Evolutionary conservation across 495 filamentous ascomycete species (phyloP).

Genomic region (Cairneyella variabilis): DNA sequence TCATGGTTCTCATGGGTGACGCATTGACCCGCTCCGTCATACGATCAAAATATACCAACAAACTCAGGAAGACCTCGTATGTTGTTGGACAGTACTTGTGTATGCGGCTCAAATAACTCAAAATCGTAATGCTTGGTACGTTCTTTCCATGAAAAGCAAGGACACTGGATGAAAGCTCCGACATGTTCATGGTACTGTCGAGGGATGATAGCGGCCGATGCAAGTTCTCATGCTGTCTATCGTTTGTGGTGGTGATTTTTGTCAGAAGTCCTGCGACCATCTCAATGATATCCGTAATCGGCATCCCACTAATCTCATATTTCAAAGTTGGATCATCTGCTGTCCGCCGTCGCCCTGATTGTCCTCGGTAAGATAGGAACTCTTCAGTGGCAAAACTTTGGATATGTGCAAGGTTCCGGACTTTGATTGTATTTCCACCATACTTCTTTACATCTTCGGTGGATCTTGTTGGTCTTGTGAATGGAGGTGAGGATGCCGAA

Average conservation of each 20-base stretch:
- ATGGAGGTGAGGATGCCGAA: slow-evolving; percentile 1
- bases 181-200: slow-evolving; percentile 63
- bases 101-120: slow-evolving; percentile 93
- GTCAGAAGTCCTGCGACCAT: slow-evolving; percentile 99
- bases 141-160: slow-evolving; percentile 99
- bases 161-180: slow-evolving; percentile 79
- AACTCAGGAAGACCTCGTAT: slow-evolving; percentile 93
- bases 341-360: slow-evolving; percentile 37
- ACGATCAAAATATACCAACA: slow-evolving; percentile 96
- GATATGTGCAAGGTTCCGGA: slow-evolving; percentile 83
- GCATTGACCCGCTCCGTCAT: slow-evolving; percentile 95
- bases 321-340: slow-evolving; percentile 41
- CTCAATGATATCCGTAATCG: slow-evolving; percentile 95
- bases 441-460: slow-evolving; percentile 23
- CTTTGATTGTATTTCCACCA: slow-evolving; percentile 56
- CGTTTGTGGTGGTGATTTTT: slow-evolving; percentile 97
- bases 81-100: slow-evolving; percentile 99
- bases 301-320: slow-evolving; percentile 98
- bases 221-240: slow-evolving; percentile 81
- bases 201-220: slow-evolving; percentile 66
- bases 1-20: slow-evolving; percentile 17
- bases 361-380: slow-evolving; percentile 47
- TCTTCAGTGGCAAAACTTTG: slow-evolving; percentile 82
- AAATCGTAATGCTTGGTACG: slow-evolving; percentile 92
- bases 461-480: slow-evolving; percentile 19